phyloP scores from a whole-genome alignment of 495 filamentous ascomycete species.

The Penicillium cataractarum region DNA sequence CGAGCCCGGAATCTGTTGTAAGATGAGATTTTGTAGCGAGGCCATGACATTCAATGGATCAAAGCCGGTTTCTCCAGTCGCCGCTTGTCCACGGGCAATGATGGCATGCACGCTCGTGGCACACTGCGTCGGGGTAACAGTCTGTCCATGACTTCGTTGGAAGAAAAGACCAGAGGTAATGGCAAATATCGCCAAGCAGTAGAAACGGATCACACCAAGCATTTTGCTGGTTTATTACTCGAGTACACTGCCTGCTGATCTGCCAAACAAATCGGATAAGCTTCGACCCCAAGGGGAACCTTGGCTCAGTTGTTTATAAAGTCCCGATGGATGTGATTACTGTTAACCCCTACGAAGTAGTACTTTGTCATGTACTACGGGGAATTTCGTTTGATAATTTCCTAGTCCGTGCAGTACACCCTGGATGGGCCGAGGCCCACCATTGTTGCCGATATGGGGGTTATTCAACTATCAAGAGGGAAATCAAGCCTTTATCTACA shows the following conservation, averaged over 20 bases:
- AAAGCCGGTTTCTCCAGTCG: slow-evolving; percentile 1
- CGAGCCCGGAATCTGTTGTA: slow-evolving; percentile 27
- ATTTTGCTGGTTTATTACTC: not conserved
- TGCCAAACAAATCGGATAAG: not conserved
- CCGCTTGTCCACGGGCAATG: slow-evolving; percentile 26
- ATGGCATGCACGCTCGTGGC: slow-evolving; percentile 29
- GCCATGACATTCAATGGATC: slow-evolving; percentile 28
- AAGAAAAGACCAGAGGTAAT: not conserved
- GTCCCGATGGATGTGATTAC: not conserved
- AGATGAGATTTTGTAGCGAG: slow-evolving; percentile 21
- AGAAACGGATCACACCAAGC: slow-evolving; percentile 4
- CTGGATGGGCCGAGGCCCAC: not conserved
- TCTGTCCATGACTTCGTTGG: slow-evolving; percentile 15
- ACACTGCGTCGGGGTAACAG: slow-evolving; percentile 14
- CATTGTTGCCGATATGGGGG: not conserved
- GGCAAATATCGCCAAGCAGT: slow-evolving; percentile 7
- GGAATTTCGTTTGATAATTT: not conserved
- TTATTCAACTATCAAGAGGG: not conserved
- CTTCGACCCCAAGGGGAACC: not conserved
- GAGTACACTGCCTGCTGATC: not conserved
- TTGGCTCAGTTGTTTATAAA: not conserved
- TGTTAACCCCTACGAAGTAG: not conserved
- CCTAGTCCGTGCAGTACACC: not conserved
- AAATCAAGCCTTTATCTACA: not conserved
- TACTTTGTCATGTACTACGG: not conserved